Conservation (phyloP, 1,284 basidiomycete genomes). For the Sanghuangporus sanghuang region DNA sequence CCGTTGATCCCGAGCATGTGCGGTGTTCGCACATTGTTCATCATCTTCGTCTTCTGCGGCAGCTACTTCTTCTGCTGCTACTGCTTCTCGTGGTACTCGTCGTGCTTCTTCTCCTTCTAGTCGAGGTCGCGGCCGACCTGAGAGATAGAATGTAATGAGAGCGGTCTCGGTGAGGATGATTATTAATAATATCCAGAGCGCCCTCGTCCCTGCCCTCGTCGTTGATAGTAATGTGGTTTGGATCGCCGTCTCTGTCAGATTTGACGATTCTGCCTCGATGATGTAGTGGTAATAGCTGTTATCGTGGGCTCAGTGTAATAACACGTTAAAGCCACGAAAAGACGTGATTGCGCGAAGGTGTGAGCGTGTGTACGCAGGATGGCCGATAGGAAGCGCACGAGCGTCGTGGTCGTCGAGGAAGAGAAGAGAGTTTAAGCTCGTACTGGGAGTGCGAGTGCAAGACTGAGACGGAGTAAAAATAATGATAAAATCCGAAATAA, state of each 20-base stretch:
- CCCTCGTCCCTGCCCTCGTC: no score
- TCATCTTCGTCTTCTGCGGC: neutral
- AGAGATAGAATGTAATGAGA: no score
- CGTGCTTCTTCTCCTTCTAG: neutral
- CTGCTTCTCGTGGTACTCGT: neutral
- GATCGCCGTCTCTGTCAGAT: neutral
- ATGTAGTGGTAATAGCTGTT: neutral
- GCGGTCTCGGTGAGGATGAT: no score
- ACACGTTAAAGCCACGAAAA: neutral
- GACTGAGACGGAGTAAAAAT: neutral
- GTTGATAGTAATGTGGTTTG: no score
- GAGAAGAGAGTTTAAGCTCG: neutral
- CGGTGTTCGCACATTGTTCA: conserved; percentile 6
- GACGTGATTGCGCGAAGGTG: neutral
- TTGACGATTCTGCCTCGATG: neutral
- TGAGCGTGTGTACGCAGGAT: neutral
- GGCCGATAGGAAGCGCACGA: neutral
- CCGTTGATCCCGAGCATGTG: conserved; percentile 6
- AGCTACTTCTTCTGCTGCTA: neutral
- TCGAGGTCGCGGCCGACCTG: neutral
- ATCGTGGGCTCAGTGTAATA: neutral
- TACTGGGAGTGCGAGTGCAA: no score
- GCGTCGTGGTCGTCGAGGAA: neutral
- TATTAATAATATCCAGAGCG: no score
- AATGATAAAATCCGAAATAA: neutral